These are phyloP conservation scores for Chenopodium berlandieri DNA, from an alignment of 148 eudicot genomes.

Conservation along the genomic window DNA sequence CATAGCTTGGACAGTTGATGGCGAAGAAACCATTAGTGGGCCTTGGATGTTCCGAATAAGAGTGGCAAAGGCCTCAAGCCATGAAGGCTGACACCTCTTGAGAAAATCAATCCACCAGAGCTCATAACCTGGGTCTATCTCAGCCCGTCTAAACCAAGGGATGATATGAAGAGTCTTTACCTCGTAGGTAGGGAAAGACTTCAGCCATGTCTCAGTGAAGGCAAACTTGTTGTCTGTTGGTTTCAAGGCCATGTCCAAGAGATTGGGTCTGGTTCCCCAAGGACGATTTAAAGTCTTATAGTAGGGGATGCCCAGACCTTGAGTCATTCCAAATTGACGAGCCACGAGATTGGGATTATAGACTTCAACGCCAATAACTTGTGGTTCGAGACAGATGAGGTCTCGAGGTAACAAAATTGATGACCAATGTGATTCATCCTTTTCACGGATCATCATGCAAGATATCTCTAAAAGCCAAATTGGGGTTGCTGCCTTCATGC, in stretches of 20 bases:
- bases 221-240: conserved; percentile 15
- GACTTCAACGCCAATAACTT: conserved; percentile 25
- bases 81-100: conserved; percentile 19
- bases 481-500: conserved; percentile 28
- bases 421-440: conserved; percentile 19
- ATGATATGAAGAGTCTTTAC: conserved; percentile 12
- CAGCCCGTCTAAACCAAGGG: conserved; percentile 25
- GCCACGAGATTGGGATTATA: conserved; percentile 30
- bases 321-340: conserved; percentile 30
- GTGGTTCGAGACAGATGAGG: conserved; percentile 24
- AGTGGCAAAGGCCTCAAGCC: conserved; percentile 22
- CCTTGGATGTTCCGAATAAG: conserved; percentile 23
- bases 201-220: conserved; percentile 21
- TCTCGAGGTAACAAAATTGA: conserved; percentile 27
- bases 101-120: conserved; percentile 24
- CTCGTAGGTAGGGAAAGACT: conserved; percentile 13
- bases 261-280: conserved; percentile 27
- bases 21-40: conserved; percentile 11
- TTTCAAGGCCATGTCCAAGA: conserved; percentile 18
- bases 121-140: conserved; percentile 26
- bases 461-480: conserved; percentile 18
- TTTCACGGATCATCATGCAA: conserved; percentile 15
- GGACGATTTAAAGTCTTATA: conserved; percentile 28
- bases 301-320: conserved; percentile 26
- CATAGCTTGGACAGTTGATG: conserved; percentile 5